These are phyloP conservation scores for Ogataea corticis DNA, from an alignment of 805 yeast species.

Conservation along the genomic window DNA sequence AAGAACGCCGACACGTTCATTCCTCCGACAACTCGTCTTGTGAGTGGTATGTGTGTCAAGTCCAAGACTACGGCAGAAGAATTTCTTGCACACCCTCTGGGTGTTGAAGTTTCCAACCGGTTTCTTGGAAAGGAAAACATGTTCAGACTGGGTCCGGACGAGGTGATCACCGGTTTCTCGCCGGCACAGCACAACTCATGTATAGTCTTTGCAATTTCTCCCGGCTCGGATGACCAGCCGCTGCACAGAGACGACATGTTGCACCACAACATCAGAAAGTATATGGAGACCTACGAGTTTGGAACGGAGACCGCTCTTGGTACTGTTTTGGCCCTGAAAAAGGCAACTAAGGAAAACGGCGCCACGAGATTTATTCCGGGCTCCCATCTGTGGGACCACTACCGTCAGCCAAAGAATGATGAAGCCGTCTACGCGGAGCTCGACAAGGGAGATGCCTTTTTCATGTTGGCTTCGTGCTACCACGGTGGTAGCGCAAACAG, in stretches of 20 bases:
- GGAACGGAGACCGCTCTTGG: conserved; percentile 26
- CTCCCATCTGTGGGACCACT: conserved; percentile 31
- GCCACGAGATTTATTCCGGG: conserved; percentile 34
- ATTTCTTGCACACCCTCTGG: conserved; percentile 1
- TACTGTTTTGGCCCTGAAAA: conserved; percentile 24
- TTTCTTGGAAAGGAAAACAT: conserved; percentile 4
- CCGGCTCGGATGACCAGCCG: conserved; percentile 28
- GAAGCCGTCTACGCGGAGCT: conserved; percentile 23
- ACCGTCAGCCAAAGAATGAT: conserved; percentile 20
- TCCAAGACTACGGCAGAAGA: conserved; percentile 4
- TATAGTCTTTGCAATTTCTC: conserved; percentile 26
- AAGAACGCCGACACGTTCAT: conserved; percentile 4
- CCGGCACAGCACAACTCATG: conserved; percentile 25
- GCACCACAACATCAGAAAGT: conserved; percentile 27
- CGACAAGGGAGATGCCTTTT: conserved; percentile 26
- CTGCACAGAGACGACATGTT: conserved; percentile 31
- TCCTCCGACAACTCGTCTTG: conserved; percentile 5
- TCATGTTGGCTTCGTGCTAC: conserved; percentile 25
- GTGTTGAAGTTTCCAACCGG: conserved; percentile 9
- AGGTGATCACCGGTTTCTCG: conserved; percentile 16
- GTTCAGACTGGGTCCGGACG: conserved; percentile 8
- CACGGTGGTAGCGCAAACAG: conserved; percentile 29
- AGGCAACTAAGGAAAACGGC: conserved; percentile 31
- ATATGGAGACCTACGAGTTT: conserved; percentile 2
- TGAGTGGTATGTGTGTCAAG: conserved; percentile 9